These are phyloP conservation scores for Didymella exigua DNA, from an alignment of 2,329 filamentous ascomycete species.

Conservation along the genomic window DNA sequence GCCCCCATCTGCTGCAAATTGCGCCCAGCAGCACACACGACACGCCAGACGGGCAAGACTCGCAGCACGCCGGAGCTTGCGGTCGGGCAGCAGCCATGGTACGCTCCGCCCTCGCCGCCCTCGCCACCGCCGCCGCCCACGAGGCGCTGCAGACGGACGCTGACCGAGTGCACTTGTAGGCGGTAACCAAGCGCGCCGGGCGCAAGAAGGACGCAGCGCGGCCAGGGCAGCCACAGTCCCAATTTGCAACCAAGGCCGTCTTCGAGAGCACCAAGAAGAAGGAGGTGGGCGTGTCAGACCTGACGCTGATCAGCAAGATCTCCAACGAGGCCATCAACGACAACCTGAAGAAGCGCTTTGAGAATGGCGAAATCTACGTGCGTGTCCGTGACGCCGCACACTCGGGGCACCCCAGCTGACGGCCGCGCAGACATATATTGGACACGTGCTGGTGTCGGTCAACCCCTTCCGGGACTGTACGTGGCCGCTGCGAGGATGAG, in stretches of 20 bases:
- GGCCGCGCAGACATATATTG: constrained; percentile 81
- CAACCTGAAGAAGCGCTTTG: constrained; percentile 96
- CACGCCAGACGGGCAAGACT: constrained; percentile 20
- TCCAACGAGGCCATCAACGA: constrained; percentile 99
- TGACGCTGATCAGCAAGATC: constrained; percentile 97
- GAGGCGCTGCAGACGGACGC: constrained; percentile 11
- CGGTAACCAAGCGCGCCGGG: constrained; percentile 63
- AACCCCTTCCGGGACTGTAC: constrained; percentile 91
- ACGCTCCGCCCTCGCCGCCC: constrained; percentile 18
- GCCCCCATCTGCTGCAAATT: constrained; percentile 1
- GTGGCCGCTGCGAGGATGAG: constrained; percentile 44
- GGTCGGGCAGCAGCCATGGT: constrained; percentile 47
- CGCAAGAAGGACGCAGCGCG: constrained; percentile 62
- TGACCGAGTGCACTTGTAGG: constrained; percentile 47
- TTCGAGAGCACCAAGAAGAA: constrained; percentile 99
- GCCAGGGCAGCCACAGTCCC: constrained; percentile 53
- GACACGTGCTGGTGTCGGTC: constrained; percentile 98
- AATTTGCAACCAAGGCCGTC: constrained; percentile 90
- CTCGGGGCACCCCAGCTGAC: constrained; percentile 31
- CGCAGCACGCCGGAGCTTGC: constrained; percentile 26
- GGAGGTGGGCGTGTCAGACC: constrained; percentile 96
- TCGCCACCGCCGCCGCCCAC: no score
- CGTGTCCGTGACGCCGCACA: constrained; percentile 39
- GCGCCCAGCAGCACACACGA: constrained; percentile 15
- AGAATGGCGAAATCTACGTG: constrained; percentile 94